Conservation (phyloP, 306 rosid genomes). For the Trifolium repens region DNA sequence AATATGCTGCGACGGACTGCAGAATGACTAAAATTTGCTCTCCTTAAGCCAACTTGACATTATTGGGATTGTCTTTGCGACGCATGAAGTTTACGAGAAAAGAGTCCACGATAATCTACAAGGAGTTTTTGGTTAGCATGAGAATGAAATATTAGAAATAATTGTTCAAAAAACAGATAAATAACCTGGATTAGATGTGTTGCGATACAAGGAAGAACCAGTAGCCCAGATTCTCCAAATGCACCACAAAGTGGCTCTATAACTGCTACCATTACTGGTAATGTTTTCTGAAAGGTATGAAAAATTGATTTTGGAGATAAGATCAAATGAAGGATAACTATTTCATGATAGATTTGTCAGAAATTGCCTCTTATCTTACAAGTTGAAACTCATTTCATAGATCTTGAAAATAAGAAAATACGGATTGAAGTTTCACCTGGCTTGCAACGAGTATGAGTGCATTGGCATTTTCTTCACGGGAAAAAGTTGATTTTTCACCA, state of each 20-base stretch:
- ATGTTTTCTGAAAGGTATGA: conserved; percentile 71
- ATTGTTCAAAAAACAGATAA: background rate
- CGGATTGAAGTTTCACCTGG: conserved; percentile 61
- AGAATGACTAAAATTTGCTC: conserved; percentile 7
- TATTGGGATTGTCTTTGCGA: conserved; percentile 46
- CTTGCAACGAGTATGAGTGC: conserved; percentile 81
- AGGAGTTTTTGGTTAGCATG: conserved; percentile 43
- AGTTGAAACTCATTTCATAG: conserved; percentile 33
- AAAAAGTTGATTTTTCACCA: conserved; percentile 64
- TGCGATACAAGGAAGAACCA: conserved; percentile 94
- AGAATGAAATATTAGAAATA: conserved; percentile 8
- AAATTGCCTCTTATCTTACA: conserved; percentile 23
- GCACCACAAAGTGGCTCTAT: conserved; percentile 85
- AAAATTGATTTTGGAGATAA: conserved; percentile 29
- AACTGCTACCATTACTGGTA: conserved; percentile 95
- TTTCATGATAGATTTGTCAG: conserved; percentile 2
- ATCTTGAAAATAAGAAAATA: conserved; percentile 7
- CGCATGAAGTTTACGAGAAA: conserved; percentile 67
- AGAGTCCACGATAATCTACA: conserved; percentile 73
- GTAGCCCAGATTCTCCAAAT: conserved; percentile 85
- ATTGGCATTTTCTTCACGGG: conserved; percentile 61
- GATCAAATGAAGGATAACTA: background rate
- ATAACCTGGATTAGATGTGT: conserved; percentile 92
- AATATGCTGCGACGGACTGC: background rate
- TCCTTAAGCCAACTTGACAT: conserved; percentile 50